Evolutionary conservation across 2,329 filamentous ascomycete genomes (phyloP), one percentile per base, ranked within the genome.

Genomic region (Penicillium nordicum): DNA sequence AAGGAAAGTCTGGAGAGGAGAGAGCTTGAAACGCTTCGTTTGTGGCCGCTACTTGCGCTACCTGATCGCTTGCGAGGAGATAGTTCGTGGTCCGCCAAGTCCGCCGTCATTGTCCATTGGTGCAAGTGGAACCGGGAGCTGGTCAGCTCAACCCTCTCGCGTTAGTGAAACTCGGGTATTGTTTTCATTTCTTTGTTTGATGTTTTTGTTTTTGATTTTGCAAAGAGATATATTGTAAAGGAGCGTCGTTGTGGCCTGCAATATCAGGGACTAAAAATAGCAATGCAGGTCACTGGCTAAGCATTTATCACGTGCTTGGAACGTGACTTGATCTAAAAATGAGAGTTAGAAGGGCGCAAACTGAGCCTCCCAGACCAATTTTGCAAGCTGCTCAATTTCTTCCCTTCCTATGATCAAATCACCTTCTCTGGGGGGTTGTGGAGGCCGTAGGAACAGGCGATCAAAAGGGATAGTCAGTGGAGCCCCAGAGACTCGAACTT

Each of bases 1-100:
- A 92, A 90, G 40, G 87, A 84, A 51, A 93, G 78, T 61, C 82
- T 84, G 40, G 87, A 87, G 30, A 93, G 76, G 42, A 92, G 78
- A 57, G 84, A 84, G 34, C 84, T 84, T 27, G 85, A 88, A 49
- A 83, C 74, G 65, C 76, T 84, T 69, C 84, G 79, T 67, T 77
- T 78, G 71, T 84, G 77, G 51, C 48, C 29, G 29, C 63, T 71
- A 63, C 62, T 67, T 68, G 71, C 59, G 67, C 61, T 70, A 63
- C 67, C 65, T 14, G 72, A 70, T 55, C 69, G 72, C 41, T 66
- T 47, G 50, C 70, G 67, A 54, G 64, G 67, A 38, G 68, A 55
- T 55, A 60, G 59, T 57, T 54, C 57, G 57, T 67, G 57, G 58
- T 63, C 63, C 50, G 62, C 62, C 63, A 68, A 64, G 63, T 62